These are phyloP conservation scores for Prunus kanzakura DNA, from an alignment of 306 rosid species.

Conservation along the genomic window DNA sequence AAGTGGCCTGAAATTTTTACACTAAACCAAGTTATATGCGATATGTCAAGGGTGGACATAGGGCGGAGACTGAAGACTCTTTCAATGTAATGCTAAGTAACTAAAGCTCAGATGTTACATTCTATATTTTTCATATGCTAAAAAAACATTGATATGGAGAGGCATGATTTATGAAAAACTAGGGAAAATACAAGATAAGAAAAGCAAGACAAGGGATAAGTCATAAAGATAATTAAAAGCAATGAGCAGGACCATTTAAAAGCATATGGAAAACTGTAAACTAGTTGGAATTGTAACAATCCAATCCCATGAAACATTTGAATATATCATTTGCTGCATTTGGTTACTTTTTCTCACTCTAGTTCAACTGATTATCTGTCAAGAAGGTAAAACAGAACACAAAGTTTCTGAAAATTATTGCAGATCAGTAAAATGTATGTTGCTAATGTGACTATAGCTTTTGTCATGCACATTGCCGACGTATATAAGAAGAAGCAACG, in stretches of 20 bases:
- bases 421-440: not conserved
- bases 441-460: not conserved
- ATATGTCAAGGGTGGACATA: not conserved
- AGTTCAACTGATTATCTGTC: not conserved
- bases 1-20: no score
- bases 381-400: not conserved
- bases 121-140: not conserved
- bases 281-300: not conserved
- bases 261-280: not conserved
- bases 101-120: not conserved
- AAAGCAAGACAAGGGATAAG: not conserved
- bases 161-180: not conserved
- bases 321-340: not conserved
- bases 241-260: not conserved
- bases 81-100: not conserved
- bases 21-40: no score
- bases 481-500: not conserved
- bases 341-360: not conserved
- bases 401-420: not conserved
- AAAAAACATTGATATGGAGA: not conserved
- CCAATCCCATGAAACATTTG: not conserved
- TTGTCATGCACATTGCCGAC: not conserved
- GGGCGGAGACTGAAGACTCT: not conserved
- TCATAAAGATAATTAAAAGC: not conserved
- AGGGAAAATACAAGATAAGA: not conserved